Evolutionary conservation across 306 rosid genomes (phyloP).

Genomic region (Leucaena leucocephala): DNA sequence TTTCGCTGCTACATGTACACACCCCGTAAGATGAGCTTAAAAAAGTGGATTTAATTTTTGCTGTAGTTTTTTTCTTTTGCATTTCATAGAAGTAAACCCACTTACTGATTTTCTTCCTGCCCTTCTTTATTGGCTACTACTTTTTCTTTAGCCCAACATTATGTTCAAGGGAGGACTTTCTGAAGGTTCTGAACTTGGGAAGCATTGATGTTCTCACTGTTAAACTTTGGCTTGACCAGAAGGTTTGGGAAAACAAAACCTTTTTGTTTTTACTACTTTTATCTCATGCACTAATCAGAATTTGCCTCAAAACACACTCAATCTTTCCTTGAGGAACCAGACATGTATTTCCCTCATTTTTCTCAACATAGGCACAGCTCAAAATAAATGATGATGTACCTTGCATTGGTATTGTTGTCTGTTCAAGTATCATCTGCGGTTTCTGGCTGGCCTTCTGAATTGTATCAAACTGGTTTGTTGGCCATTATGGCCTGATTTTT

Average conservation of each 20-base stretch:
- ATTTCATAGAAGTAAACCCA: slow-evolving; percentile 8
- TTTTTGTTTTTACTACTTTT: neutral
- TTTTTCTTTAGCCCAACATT: slow-evolving; percentile 58
- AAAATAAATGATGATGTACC: neutral
- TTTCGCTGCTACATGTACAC: neutral
- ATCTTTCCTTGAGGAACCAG: neutral
- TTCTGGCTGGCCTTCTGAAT: neutral
- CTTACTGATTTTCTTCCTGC: slow-evolving; percentile 25
- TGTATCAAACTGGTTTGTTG: neutral
- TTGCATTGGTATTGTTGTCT: neutral
- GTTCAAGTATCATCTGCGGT: neutral
- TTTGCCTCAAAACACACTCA: neutral
- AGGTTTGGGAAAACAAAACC: slow-evolving; percentile 43
- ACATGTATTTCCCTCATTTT: neutral
- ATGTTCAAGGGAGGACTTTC: slow-evolving; percentile 56
- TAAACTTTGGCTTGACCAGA: slow-evolving; percentile 53
- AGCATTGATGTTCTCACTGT: slow-evolving; percentile 57
- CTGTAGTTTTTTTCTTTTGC: neutral
- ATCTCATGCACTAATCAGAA: neutral
- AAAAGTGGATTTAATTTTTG: neutral
- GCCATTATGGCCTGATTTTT: neutral
- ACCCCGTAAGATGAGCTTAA: neutral
- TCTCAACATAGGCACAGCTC: neutral
- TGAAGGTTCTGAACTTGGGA: slow-evolving; percentile 58
- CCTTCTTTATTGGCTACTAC: slow-evolving; percentile 33